Percentiles rank a stretch among this genome's conserved stretches.
These are phyloP conservation scores for Flaveria sonorensis DNA, from an alignment of 129 eudicot genomes.

Conservation along the genomic window DNA sequence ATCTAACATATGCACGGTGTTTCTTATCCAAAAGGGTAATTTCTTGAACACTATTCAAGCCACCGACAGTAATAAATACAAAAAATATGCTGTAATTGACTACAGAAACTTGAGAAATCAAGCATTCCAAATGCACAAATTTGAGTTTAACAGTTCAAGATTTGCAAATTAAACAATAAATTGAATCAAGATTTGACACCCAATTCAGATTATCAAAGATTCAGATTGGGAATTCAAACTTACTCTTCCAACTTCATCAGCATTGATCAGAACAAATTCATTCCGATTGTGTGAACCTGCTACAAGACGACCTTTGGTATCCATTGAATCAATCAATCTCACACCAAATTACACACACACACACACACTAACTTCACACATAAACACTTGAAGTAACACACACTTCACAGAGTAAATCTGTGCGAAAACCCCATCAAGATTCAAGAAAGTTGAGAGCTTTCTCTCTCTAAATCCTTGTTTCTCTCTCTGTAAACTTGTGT, in stretches of 20 bases:
- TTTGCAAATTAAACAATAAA: constrained; percentile 15
- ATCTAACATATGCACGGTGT: constrained; percentile 29
- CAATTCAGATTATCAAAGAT: constrained; percentile 20
- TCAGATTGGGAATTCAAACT: constrained; percentile 37
- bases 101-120: constrained; percentile 2
- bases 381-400: constrained; percentile 21
- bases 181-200: constrained; percentile 5
- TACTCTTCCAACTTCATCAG: constrained; percentile 98
- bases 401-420: constrained; percentile 26
- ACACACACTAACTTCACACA: constrained; percentile 23
- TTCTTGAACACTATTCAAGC: constrained; percentile 25
- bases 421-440: constrained; percentile 22
- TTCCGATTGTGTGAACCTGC: constrained; percentile 98
- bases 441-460: constrained; percentile 32
- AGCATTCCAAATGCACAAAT: constrained; percentile 14
- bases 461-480: constrained; percentile 14
- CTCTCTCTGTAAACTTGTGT: constrained; percentile 25
- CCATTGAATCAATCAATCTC: constrained; percentile 48
- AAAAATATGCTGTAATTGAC: neutral
- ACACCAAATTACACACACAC: neutral
- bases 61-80: constrained; percentile 36
- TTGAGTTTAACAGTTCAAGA: neutral
- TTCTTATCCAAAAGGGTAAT: constrained; percentile 30
- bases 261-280: constrained; percentile 96
- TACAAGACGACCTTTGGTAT: constrained; percentile 85